A percentile compares a stretch with the other conserved stretches of the same genome.
Conservation (phyloP, 495 filamentous ascomycete genomes). For the Neurospora sp. region DNA sequence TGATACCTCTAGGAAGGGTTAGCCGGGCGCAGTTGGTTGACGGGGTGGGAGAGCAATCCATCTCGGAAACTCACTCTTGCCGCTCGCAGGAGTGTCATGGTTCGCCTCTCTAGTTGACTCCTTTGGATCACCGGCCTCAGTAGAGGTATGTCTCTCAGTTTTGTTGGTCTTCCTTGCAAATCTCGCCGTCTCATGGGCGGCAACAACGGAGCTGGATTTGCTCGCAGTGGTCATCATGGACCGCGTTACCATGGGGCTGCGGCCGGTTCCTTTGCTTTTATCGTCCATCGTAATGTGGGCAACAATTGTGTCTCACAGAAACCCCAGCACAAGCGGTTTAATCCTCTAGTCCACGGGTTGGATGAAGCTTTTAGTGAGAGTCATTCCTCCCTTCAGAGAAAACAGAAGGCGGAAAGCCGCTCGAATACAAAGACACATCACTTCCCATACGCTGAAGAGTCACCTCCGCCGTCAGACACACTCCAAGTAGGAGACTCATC, state of each 20-base stretch:
- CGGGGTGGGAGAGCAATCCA: too few species aligned
- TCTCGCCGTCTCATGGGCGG: neutral
- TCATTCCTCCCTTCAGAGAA: neutral
- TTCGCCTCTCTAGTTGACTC: neutral
- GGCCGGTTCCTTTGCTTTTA: neutral
- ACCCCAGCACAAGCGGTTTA: neutral
- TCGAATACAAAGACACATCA: neutral
- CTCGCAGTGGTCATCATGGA: neutral
- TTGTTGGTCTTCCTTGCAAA: neutral
- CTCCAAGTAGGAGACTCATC: too few species aligned
- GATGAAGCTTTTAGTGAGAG: neutral
- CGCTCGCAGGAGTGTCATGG: neutral
- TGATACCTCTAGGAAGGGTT: too few species aligned
- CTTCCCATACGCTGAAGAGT: neutral
- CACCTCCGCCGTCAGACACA: neutral
- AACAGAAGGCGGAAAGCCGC: too few species aligned
- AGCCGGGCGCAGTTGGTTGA: too few species aligned
- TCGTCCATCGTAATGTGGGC: neutral
- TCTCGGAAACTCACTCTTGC: neutral
- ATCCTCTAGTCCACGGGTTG: neutral
- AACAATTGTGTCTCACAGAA: neutral
- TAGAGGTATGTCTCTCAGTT: neutral
- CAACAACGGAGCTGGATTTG: neutral
- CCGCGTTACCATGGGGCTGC: neutral
- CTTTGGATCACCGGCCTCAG: neutral